A percentile compares a stretch with the other conserved stretches of the same genome.
phyloP scores from a whole-genome alignment of 306 rosid species.

The Corylus avellana region DNA sequence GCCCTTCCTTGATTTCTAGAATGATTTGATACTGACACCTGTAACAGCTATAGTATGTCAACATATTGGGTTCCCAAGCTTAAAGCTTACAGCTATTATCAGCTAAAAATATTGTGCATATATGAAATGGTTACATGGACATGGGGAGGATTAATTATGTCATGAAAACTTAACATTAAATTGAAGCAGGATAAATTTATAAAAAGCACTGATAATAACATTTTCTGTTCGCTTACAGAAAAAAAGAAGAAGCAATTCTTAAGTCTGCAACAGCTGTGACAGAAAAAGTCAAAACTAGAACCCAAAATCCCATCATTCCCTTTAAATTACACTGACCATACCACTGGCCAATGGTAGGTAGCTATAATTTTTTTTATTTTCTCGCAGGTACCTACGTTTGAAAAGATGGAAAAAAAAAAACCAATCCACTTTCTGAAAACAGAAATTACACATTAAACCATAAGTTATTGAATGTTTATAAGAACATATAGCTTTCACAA shows the following conservation, averaged over 20 bases:
- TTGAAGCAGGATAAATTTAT: neutral
- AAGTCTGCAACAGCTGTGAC: no score
- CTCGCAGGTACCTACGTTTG: neutral
- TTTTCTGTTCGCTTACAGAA: no score
- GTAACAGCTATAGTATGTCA: neutral
- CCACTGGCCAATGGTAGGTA: neutral
- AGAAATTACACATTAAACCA: neutral
- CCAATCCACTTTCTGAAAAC: neutral
- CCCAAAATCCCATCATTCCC: no score
- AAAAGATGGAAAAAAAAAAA: neutral
- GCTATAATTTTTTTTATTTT: neutral
- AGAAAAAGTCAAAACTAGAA: no score
- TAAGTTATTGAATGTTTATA: neutral
- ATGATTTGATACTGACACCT: neutral
- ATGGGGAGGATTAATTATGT: neutral
- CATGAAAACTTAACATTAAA: neutral
- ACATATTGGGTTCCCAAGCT: neutral
- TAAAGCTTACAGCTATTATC: neutral
- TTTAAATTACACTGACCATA: no score
- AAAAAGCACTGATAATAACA: neutral
- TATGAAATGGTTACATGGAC: neutral
- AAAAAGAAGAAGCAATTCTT: no score
- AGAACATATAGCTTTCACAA: neutral
- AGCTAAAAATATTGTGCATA: neutral
- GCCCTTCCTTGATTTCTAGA: slow-evolving; percentile 1